Base-by-base conservation (phyloP, 202 grass and related monocot genomes). In the Setaria viridis region DNA sequence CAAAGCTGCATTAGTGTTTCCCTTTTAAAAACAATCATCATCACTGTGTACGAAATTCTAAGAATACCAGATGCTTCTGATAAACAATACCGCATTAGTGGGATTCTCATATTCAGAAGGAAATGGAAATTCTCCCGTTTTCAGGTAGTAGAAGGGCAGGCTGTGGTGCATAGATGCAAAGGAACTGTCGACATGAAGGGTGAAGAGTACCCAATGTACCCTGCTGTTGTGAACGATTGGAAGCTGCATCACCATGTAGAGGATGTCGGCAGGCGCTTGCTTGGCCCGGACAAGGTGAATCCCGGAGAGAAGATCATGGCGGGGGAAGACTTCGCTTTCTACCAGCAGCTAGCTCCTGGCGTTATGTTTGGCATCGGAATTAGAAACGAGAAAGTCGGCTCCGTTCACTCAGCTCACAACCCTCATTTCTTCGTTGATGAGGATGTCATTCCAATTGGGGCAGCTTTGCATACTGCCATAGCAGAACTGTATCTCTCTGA, bases 291-390 rank as follows among this genome's bases (percentile, higher is more conserved):
- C 68, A 99, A 91, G 73, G 90, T 99, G 80, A 87, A 72, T 32
- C 91, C 82, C 1, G 93, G 88, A 19, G 73, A 89, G 72, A 92
- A 99, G 86, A 87, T 96, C 55, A 96, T 99, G 93, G 91, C 88
- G 1, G 93, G 91, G 6, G 96, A 99, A 91, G 93, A 96, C 75
- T 94, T 99, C 54, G 90, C 91, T 12, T 95, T 99, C 82, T 95
- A 95, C 84, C 93, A 95, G 70, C 81, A 91, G 81, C 71, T 91
- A 30, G 82, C 95, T 72, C 93, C 96, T 11, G 96, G 96, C 2
- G 81, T 95, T 29, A 89, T 98, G 42, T 94, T 95, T 81, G 84
- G 82, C 45, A 91, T 95, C 39, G 96, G 93, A 21, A 95, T 95
- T 45, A 85, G 69, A 91, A 95, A 95, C 77, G 90, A 94, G 62